Percentiles rank a stretch among this genome's conserved stretches.
Evolutionary conservation across 345 rosid species (phyloP).

Genomic region (Syzygium grande): DNA sequence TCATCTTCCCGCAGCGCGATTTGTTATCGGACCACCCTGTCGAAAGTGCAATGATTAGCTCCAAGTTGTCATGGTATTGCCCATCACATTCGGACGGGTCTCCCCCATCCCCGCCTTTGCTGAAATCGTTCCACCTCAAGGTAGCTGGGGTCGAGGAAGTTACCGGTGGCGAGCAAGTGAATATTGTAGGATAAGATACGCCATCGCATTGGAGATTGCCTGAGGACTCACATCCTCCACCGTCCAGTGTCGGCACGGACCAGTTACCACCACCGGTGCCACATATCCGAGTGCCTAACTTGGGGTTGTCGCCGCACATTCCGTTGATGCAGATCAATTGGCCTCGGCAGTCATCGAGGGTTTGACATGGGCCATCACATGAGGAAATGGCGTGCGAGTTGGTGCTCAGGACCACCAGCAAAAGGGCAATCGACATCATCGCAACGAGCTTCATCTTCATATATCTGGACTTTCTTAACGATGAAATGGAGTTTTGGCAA

Average conservation of each 20-base stretch:
- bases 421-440: background rate
- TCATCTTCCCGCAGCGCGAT: slow-evolving; percentile 18
- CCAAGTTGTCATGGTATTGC: slow-evolving; percentile 6
- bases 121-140: slow-evolving; percentile 21
- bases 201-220: too few species aligned
- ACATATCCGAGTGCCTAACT: slow-evolving; percentile 21
- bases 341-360: slow-evolving; percentile 22
- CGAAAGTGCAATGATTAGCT: slow-evolving; percentile 19
- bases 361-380: slow-evolving; percentile 26
- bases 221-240: background rate
- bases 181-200: background rate
- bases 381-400: slow-evolving; percentile 15
- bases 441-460: background rate
- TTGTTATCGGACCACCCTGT: slow-evolving; percentile 21
- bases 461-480: background rate
- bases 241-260: background rate
- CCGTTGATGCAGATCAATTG: slow-evolving; percentile 28
- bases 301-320: slow-evolving; percentile 24
- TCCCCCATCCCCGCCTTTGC: slow-evolving; percentile 26
- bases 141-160: slow-evolving; percentile 11
- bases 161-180: slow-evolving; percentile 23
- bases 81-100: slow-evolving; percentile 18
- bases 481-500: background rate
- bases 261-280: background rate
- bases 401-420: background rate